Conservation (phyloP, 441 rosid species). For the Gossypium laxum region DNA sequence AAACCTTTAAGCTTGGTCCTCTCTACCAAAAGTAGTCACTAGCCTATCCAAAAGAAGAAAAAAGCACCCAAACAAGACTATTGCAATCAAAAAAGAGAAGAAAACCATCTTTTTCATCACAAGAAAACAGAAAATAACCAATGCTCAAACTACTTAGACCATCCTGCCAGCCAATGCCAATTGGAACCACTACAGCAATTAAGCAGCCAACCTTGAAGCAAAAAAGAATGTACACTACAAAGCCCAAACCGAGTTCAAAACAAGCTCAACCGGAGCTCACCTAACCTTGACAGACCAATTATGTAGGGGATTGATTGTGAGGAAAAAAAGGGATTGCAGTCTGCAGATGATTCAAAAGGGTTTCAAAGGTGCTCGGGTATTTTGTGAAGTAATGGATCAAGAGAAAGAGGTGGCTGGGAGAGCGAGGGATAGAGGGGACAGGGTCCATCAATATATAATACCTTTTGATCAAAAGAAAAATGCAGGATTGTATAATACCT, state of each 20-base stretch:
- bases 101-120: background rate
- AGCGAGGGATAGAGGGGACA: too few species aligned
- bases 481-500: constrained; percentile 28
- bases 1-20: background rate
- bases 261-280: background rate
- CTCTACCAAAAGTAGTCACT: background rate
- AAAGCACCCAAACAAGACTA: background rate
- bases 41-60: background rate
- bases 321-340: background rate
- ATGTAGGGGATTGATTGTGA: background rate
- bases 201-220: background rate
- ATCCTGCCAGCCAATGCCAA: background rate
- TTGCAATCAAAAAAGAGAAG: background rate
- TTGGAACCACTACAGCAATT: background rate
- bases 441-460: too few species aligned
- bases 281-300: background rate
- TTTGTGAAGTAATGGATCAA: background rate
- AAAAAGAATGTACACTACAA: background rate
- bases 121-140: background rate
- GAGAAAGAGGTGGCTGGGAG: background rate
- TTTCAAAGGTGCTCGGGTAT: background rate
- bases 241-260: background rate
- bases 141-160: background rate
- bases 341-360: background rate
- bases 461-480: background rate